A percentile compares a stretch with the other conserved stretches of the same genome.
Conservation (phyloP, 1,139 yeast species). For the Debaryomyces coudertii region DNA sequence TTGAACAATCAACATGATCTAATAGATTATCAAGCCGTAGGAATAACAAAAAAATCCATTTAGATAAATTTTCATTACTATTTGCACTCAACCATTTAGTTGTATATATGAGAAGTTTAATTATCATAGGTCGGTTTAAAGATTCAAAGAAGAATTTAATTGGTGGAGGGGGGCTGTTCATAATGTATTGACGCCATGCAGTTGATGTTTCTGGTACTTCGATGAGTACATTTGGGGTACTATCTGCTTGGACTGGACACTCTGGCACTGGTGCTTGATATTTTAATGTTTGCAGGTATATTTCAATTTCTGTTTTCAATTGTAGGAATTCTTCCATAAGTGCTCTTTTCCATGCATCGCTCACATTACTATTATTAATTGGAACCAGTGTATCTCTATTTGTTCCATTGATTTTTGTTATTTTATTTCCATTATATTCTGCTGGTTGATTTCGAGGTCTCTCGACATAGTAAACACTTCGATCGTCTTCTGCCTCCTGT, state of each 20-base stretch:
- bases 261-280: not conserved
- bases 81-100: conserved; percentile 45
- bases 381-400: conserved; percentile 11
- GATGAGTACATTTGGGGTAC: not conserved
- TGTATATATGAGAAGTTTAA: conserved; percentile 38
- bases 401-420: conserved; percentile 4
- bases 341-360: conserved; percentile 9
- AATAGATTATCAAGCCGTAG: conserved; percentile 38
- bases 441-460: conserved; percentile 4
- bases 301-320: conserved; percentile 11
- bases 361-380: not conserved
- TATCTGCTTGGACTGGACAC: not conserved
- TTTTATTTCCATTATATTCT: not conserved
- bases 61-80: conserved; percentile 31
- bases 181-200: conserved; percentile 36
- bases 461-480: conserved; percentile 20
- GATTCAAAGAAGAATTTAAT: conserved; percentile 22
- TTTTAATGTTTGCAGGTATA: conserved; percentile 3
- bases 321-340: conserved; percentile 14
- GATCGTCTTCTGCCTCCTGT: conserved; percentile 33
- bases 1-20: conserved; percentile 38
- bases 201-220: conserved; percentile 32
- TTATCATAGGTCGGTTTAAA: conserved; percentile 37
- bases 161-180: conserved; percentile 34
- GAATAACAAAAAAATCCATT: conserved; percentile 43